Evolutionary conservation across 1,284 basidiomycete species (phyloP).

Genomic region (Heterobasidion occidentale): DNA sequence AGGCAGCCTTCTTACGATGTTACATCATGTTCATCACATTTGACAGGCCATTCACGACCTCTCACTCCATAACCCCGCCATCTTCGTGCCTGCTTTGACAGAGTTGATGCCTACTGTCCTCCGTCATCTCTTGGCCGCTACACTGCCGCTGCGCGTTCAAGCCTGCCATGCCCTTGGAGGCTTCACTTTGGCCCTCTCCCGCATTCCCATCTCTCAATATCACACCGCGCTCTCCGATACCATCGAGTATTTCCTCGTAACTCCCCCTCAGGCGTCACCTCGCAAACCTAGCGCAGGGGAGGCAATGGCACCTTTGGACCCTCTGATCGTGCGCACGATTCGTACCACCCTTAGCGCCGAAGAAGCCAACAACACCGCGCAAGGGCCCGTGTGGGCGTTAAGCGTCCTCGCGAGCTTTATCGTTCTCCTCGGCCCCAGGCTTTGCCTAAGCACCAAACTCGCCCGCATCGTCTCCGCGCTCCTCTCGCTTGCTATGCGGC

Average conservation of each 20-base stretch:
- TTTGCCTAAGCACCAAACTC: conserved; percentile 39
- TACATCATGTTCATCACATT: conserved; percentile 6
- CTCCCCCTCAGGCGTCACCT: conserved; percentile 10
- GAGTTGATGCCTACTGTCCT: conserved; percentile 54
- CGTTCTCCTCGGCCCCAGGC: conserved; percentile 48
- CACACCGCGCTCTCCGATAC: conserved; percentile 45
- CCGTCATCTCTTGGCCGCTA: conserved; percentile 53
- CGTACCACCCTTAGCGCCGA: conserved; percentile 47
- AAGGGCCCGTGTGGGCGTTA: conserved; percentile 69
- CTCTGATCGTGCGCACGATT: conserved; percentile 53
- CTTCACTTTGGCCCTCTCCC: conserved; percentile 43
- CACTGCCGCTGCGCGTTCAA: conserved; percentile 50
- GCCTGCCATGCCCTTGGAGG: conserved; percentile 70
- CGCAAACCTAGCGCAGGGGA: conserved; percentile 10
- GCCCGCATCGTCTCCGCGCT: conserved; percentile 40
- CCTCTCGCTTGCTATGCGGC: conserved; percentile 45
- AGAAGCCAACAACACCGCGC: conserved; percentile 50
- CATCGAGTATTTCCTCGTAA: conserved; percentile 38
- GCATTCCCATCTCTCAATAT: conserved; percentile 34
- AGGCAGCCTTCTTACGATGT: conserved; percentile 8
- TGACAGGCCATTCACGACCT: conserved; percentile 66
- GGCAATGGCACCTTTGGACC: conserved; percentile 25
- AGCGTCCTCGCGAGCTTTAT: conserved; percentile 55
- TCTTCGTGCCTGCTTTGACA: conserved; percentile 59
- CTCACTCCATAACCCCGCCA: conserved; percentile 46